Conservation (phyloP, 2,329 filamentous ascomycete species). For the Pseudogymnoascus sp. region DNA sequence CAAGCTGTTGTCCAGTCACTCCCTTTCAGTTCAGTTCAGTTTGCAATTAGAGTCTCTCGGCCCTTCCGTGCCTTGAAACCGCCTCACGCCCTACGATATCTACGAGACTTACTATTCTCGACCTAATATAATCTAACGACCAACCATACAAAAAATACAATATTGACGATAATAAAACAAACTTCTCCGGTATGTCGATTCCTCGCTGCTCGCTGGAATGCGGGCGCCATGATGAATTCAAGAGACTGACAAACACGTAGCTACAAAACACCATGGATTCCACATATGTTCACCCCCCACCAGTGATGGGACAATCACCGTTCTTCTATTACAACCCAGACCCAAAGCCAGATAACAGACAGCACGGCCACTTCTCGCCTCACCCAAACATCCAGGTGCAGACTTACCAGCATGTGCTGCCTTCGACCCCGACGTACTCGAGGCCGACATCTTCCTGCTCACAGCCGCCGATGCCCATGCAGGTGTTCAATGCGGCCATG, state of each 20-base stretch:
- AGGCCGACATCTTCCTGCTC: constrained; percentile 61
- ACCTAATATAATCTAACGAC: constrained; percentile 7
- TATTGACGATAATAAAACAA: constrained; percentile 15
- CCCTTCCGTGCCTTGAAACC: constrained; percentile 18
- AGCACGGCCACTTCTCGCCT: constrained; percentile 70
- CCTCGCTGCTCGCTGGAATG: constrained; percentile 21
- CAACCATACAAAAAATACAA: constrained; percentile 2
- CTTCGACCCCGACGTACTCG: constrained; percentile 58
- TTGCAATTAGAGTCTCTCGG: constrained; percentile 13
- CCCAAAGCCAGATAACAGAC: constrained; percentile 62
- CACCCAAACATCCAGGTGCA: constrained; percentile 46
- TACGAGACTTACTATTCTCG: constrained; percentile 6
- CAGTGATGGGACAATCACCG: constrained; percentile 62
- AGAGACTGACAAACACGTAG: constrained; percentile 23
- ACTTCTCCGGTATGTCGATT: constrained; percentile 17
- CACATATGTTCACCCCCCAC: constrained; percentile 32
- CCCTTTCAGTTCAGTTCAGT: constrained; percentile 23
- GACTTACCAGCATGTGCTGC: constrained; percentile 51
- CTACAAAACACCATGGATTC: constrained; percentile 28
- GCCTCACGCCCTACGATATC: constrained; percentile 8
- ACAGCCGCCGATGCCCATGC: constrained; percentile 41
- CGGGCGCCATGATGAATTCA: constrained; percentile 16
- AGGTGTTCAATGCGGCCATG: constrained; percentile 27
- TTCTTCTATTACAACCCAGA: constrained; percentile 88
- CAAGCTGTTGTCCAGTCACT: constrained; percentile 34